Evolutionary conservation across 305 asterid species (phyloP), one percentile per base, ranked within the genome.

Genomic region (Fraxinus baroniana): DNA sequence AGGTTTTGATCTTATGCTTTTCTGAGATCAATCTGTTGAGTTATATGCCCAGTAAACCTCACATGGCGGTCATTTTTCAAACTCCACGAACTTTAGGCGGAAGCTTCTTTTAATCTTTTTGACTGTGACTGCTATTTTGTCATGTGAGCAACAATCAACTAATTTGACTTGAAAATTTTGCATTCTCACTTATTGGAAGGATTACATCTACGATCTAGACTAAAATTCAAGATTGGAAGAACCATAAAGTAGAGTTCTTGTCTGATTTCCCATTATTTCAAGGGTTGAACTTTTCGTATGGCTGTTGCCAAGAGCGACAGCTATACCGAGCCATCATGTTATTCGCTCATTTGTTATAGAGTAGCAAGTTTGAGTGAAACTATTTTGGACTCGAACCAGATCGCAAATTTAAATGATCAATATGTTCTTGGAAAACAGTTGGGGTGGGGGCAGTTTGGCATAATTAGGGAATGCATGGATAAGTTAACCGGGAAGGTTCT

Each of bases 371-470:
- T 94, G 90, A 81, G 78, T 20, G 93, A 87, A 78, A 85, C 93
- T 37, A 87, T 92, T 77, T 86, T 94, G 85, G 95, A 84, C 10
- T 82, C 92, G 0, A 83, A 78, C 30, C 84, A 86, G 78, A 82
- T 71, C 0, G 89, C 89, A 8, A 84, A 83, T 82, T 84, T 93
- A 80, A 85, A 78, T 36, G 95, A 92, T 68, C 83, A 85, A 30
- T 92, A 88, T 86, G 84, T 83, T 84, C 95, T 93, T 20, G 94
- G 97, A 52, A 85, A 86, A 32, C 94, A 89, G 74, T 89, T 93
- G 83, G 98, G 98, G 4, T 91, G 94, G 95, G 98, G 98, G 2
- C 95, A 91, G 71, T 93, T 91, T 82, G 98, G 98, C 18, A 74
- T 93, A 78, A 94, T 94, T 66, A 84, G 94, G 82, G 93, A 89